Evolutionary conservation across 2,329 filamentous ascomycete species (phyloP), one percentile per base, ranked within the genome.

Genomic region (Nigrograna mackinnonii): DNA sequence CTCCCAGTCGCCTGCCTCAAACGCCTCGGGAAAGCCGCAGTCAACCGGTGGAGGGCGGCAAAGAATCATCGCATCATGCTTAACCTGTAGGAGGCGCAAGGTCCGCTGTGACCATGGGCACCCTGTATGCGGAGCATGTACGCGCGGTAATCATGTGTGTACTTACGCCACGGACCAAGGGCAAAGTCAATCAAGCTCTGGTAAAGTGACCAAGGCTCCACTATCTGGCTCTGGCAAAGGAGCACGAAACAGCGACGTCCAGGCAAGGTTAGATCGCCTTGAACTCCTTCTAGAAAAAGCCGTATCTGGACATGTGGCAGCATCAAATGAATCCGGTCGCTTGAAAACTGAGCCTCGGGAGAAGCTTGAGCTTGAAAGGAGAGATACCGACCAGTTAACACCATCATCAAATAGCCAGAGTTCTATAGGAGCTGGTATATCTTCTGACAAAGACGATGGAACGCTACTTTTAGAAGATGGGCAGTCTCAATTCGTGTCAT

Each of bases 91-190:
- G 12, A 58, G 66, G 31, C 54, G 67, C 42, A 69, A 69, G 46
- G 67, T 69, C 33, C 60, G 61, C 40, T 69, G 67, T 45, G 67
- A 69, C 32, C 67, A 69, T 48, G 58, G 53, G 28, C 65, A 69
- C 52, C 66, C 67, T 9, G 44, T 66, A 5, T 69, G 67, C 44
- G 64, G 66, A 19, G 65, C 67, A 28, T 69, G 67, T 47, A 55
- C 56, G 12, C 57, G 66, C 39, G 66, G 66, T 13, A 67, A 56
- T 35, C 67, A 69, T 50, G 52, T 60, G 11, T 69, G 67, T 40
- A 64, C 60, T 20, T 69, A 65, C 57, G 52, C 62, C 44, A 52
- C 62, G 44, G 49, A 54, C 50, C 62, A 58, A 34, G 46, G 39
- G 13, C 22, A 35, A 11, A 43, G 45, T 16, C 47, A 57, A 9